Conservation (phyloP, 1,284 basidiomycete species). For the Tremellales sp. region DNA sequence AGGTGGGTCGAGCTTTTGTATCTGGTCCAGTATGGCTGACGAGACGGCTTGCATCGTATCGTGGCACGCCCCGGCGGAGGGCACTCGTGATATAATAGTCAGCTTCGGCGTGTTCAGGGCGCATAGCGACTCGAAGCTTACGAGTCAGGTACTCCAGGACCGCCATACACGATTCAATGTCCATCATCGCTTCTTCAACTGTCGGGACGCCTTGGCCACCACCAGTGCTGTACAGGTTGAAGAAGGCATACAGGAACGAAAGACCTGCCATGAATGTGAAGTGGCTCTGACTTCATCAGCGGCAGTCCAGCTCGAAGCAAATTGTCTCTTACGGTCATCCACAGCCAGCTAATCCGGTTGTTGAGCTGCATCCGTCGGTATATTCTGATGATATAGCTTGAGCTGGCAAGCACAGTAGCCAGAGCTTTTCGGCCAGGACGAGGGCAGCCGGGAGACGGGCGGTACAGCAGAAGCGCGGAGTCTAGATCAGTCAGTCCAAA, state of each 20-base stretch:
- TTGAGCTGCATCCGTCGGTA: slow-evolving; percentile 49
- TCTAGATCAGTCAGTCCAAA: slow-evolving; percentile 24
- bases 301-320: too few relatives aligned
- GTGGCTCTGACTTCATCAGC: slow-evolving; percentile 30
- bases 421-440: slow-evolving; percentile 44
- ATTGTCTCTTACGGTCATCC: slow-evolving; percentile 49
- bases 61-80: slow-evolving; percentile 46
- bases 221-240: slow-evolving; percentile 49
- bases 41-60: slow-evolving; percentile 46
- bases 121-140: slow-evolving; percentile 20
- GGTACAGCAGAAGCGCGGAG: slow-evolving; percentile 47
- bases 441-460: slow-evolving; percentile 48
- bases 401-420: slow-evolving; percentile 46
- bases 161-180: slow-evolving; percentile 47
- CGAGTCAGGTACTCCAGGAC: slow-evolving; percentile 48
- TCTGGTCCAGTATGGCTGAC: slow-evolving; percentile 43
- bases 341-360: slow-evolving; percentile 50
- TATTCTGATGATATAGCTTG: slow-evolving; percentile 50
- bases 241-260: slow-evolving; percentile 49
- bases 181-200: slow-evolving; percentile 46
- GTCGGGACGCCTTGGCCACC: slow-evolving; percentile 43
- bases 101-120: slow-evolving; percentile 1
- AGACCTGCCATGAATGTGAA: slow-evolving; percentile 49
- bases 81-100: slow-evolving; percentile 41
- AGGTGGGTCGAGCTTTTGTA: slow-evolving; percentile 33